These are phyloP conservation scores for Debaryomyces psychrophilus DNA, from an alignment of 1,139 yeast species.

Conservation along the genomic window DNA sequence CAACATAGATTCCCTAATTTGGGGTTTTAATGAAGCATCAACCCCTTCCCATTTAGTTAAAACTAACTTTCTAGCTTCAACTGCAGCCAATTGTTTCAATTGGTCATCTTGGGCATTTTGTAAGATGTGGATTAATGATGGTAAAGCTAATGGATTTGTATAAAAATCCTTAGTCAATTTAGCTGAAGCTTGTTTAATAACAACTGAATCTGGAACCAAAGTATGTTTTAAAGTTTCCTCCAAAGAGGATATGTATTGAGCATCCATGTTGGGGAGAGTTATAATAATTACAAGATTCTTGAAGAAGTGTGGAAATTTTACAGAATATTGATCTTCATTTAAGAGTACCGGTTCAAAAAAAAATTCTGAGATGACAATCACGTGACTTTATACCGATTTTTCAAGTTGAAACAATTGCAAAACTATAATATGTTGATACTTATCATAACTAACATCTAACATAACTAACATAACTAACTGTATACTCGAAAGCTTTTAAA, in stretches of 20 bases:
- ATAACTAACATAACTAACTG: background rate
- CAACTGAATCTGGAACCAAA: constrained; percentile 73
- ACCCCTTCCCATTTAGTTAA: constrained; percentile 67
- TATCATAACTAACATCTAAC: background rate
- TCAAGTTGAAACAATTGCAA: background rate
- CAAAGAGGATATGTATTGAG: constrained; percentile 65
- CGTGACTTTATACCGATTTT: constrained; percentile 5
- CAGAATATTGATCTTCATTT: background rate
- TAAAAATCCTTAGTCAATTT: constrained; percentile 76
- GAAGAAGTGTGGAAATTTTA: constrained; percentile 3
- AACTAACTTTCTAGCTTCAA: constrained; percentile 88
- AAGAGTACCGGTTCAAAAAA: constrained; percentile 7
- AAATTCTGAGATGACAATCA: constrained; percentile 13
- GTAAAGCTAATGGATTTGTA: constrained; percentile 69
- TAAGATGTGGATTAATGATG: constrained; percentile 80
- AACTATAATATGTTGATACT: background rate
- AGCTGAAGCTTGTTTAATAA: constrained; percentile 81
- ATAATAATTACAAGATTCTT: constrained; percentile 4
- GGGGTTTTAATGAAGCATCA: constrained; percentile 56
- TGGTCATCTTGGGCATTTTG: constrained; percentile 66
- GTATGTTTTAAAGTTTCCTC: constrained; percentile 80
- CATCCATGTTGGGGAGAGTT: constrained; percentile 56
- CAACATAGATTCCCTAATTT: constrained; percentile 69
- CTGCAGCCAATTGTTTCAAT: constrained; percentile 86
- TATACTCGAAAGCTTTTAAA: background rate